Conservation (phyloP, 805 yeast species). For the Zygosaccharomyces rouxii region DNA sequence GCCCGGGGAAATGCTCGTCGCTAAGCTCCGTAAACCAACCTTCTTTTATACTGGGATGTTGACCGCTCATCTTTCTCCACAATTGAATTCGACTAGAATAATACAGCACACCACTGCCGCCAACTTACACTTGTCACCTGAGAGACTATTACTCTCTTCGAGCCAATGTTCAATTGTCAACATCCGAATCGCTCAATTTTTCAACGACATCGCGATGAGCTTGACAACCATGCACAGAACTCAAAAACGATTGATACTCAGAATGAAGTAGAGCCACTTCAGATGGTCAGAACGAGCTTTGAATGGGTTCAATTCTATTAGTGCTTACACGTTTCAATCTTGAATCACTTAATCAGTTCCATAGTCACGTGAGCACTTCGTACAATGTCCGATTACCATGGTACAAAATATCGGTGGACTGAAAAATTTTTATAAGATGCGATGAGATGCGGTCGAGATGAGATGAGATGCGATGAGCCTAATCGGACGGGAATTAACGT, state of each 20-base stretch:
- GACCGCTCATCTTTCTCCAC: conserved; percentile 2
- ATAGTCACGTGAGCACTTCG: not conserved
- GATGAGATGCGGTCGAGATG: conserved; percentile 6
- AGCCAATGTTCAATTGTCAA: not conserved
- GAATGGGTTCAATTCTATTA: not conserved
- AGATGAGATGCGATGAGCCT: conserved; percentile 11
- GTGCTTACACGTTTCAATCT: not conserved
- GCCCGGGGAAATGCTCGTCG: conserved; percentile 79
- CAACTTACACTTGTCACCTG: not conserved
- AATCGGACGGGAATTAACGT: not conserved
- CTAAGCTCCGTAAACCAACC: conserved; percentile 83
- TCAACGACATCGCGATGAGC: not conserved
- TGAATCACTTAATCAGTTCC: not conserved
- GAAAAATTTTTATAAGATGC: conserved; percentile 9
- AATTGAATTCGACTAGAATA: not conserved
- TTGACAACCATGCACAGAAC: not conserved
- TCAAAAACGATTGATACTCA: not conserved
- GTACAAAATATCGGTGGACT: conserved; percentile 6
- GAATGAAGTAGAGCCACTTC: not conserved
- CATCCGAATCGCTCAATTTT: not conserved
- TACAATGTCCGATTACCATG: conserved; percentile 10
- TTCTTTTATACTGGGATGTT: conserved; percentile 37
- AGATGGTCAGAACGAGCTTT: not conserved
- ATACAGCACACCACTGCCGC: not conserved
- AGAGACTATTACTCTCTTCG: not conserved